Base-by-base conservation (phyloP, 2,329 filamentous ascomycete genomes). In the Microascus cirrosus region DNA sequence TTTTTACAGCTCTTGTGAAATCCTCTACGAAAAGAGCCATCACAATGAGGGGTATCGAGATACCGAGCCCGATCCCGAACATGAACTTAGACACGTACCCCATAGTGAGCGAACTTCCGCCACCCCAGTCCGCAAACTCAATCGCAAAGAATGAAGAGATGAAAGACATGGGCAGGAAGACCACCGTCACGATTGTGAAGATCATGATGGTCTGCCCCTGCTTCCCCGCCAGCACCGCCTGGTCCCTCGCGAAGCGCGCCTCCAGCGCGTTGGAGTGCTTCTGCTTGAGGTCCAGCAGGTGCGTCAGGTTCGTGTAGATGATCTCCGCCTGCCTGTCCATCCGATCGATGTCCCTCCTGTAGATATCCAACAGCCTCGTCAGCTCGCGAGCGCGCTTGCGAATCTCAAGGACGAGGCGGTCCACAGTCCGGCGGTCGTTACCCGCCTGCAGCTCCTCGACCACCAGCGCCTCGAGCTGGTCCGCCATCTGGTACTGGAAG, bases 181-280 rank as follows among this genome's bases (percentile, higher is more conserved):
- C 62, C 48, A 77, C 76, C 0, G 75, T 77, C 1, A 77, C 71
- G 2, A 77, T 61, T 0, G 75, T 77, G 58, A 78, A 77, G 1
- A 73, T 65, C 69, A 78, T 73, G 55, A 78, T 73, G 1, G 73
- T 69, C 0, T 70, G 66, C 1, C 74, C 72, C 59, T 78, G 74
- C 10, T 66, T 68, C 6, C 73, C 68, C 0, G 68, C 71, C 54
- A 76, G 70, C 0, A 73, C 68, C 0, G 69, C 70, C 39, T 74
- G 70, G 28, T 66, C 69, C 11, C 73, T 65, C 0, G 74, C 66
- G 18, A 71, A 68, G 66, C 70, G 72, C 0, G 74, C 74, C 59
- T 77, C 72, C 4, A 77, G 67, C 1, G 77, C 70, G 45, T 71
- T 70, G 0, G 74, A 73, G 59, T 77, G 74, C 59, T 77, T 74